Base-by-base conservation (phyloP, 345 rosid genomes). In the Populus nigra region DNA sequence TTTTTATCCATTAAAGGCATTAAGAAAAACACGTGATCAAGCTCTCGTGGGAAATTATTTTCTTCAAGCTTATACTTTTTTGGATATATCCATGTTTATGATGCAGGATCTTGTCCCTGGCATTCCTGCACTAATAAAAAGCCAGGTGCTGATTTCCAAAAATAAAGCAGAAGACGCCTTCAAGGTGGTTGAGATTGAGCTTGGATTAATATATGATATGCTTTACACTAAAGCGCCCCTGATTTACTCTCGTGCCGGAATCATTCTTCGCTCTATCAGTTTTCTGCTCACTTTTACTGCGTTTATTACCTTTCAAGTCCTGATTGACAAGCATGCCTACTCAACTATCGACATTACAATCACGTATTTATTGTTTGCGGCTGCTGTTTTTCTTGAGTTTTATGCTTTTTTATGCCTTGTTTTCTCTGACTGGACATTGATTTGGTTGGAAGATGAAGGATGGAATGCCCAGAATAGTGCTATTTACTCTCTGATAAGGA, bases 331-430 rank as follows among this genome's bases (percentile, higher is more conserved):
- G 5, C 4, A 25, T 1, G 71, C 67, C 13, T n/a, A 65, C 7
- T 65, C 1, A 3, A 4, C 10, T 5, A 55, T 72, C 29, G 88
- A 87, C 25, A 74, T 89, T 69, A 62, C 53, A 57, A 41, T 41
- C 4, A 41, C 45, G 15, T 41, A 41, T 41, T 10, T 41, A 41
- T 41, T 41, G 45, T 2, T 41, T 41, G 15, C 4, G 4, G 45
- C 15, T 1, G 3, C 45, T 41, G 4, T 10, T 41, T 10, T 41
- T 41, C 45, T 41, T 1, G 45, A 41, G 15, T 2, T 41, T 41
- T 41, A 41, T 41, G 45, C 45, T 41, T 41, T 41, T 10, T 41
- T 41, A 41, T 41, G 15, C 13, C 45, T 41, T 41, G 45, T 41
- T 41, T 2, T 73, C 65, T 80, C 80, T 5, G 76, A 59, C 11